phyloP scores from a whole-genome alignment of 2,329 filamentous ascomycete species.

The Fusarium goolgardi region DNA sequence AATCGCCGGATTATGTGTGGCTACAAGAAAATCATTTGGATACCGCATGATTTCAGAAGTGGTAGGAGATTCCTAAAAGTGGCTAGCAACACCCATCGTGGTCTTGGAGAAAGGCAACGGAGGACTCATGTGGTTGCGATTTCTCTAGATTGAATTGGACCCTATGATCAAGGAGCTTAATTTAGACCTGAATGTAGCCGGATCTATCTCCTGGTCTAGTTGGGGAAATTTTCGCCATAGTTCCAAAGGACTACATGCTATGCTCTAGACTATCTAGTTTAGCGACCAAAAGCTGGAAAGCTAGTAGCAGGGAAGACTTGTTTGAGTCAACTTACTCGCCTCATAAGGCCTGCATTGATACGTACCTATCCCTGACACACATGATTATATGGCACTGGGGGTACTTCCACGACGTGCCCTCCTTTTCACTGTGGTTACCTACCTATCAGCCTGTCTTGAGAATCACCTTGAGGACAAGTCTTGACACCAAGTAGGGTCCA shows the following conservation, averaged over 20 bases:
- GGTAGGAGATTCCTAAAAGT: too few species aligned
- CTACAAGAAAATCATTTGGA: too few species aligned
- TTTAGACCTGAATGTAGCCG: not conserved
- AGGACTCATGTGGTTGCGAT: too few species aligned
- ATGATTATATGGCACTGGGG: not conserved
- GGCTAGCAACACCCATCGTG: too few species aligned
- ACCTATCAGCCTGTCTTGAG: not conserved
- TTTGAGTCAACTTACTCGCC: not conserved
- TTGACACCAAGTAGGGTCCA: not conserved
- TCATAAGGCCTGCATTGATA: fast-evolving
- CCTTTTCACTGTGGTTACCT: not conserved
- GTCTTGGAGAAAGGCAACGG: too few species aligned
- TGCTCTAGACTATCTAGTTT: too few species aligned
- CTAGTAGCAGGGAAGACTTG: too few species aligned
- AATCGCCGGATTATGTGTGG: too few species aligned
- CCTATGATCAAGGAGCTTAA: too few species aligned
- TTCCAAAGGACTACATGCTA: not conserved
- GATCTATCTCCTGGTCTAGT: not conserved
- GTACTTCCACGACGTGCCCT: not conserved
- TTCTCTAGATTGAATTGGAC: too few species aligned
- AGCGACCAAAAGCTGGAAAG: too few species aligned
- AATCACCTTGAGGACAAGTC: not conserved
- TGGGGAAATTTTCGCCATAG: not conserved
- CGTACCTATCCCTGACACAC: fast-evolving
- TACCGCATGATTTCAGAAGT: too few species aligned